Evolutionary conservation across 768 basidiomycete species (phyloP).

Genomic region (Cantharellus anzutake): DNA sequence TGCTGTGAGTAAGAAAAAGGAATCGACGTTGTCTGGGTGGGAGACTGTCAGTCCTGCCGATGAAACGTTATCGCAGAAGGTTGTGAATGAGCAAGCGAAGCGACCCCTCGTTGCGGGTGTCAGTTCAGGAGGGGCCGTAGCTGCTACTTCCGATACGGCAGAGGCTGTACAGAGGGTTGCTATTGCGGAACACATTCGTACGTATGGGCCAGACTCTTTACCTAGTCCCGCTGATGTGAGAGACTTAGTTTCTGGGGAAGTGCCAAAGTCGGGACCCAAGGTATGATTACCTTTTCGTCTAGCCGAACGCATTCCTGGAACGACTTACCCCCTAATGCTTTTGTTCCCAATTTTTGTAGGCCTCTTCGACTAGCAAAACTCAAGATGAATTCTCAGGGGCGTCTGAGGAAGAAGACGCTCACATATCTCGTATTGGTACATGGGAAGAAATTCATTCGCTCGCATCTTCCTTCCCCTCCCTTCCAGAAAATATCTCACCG

Average conservation of each 20-base stretch:
- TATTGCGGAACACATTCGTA: background rate
- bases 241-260: conserved; percentile 24
- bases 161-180: background rate
- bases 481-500: conserved; percentile 28
- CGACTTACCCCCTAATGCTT: background rate
- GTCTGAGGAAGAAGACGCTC: conserved; percentile 3
- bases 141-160: background rate
- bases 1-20: background rate
- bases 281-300: background rate
- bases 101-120: background rate
- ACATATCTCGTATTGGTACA: conserved; percentile 20
- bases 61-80: conserved; percentile 12
- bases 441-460: conserved; percentile 55
- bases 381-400: background rate
- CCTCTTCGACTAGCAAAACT: background rate
- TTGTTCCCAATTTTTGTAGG: background rate
- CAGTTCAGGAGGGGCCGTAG: background rate
- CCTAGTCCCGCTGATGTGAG: conserved; percentile 22
- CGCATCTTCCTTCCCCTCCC: conserved; percentile 50
- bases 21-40: conserved; percentile 15
- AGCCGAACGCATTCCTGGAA: too few relatives aligned
- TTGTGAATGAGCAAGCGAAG: background rate
- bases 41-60: conserved; percentile 14
- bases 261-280: conserved; percentile 8
- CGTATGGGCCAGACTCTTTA: background rate